phyloP scores from a whole-genome alignment of 2,329 filamentous ascomycete genomes.

The Curvularia verruculosa region DNA sequence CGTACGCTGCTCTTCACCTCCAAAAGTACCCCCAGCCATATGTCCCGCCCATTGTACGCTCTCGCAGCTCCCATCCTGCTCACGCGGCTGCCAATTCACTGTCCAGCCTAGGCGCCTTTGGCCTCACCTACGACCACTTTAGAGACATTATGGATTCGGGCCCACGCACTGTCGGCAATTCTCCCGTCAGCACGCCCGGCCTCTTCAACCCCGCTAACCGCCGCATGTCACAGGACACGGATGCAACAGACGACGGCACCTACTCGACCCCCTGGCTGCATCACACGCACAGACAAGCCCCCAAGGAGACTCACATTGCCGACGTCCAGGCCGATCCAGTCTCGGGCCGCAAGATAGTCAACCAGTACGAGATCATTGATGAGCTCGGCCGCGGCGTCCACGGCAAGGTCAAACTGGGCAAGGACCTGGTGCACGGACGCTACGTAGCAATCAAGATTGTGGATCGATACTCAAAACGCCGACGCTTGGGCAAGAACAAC shows the following conservation, averaged over 20 bases:
- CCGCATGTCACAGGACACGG: conserved; percentile 36
- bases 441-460: conserved; percentile 99
- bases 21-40: conserved; percentile 52
- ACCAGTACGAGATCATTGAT: conserved; percentile 95
- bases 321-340: conserved; percentile 87
- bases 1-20: conserved; percentile 56
- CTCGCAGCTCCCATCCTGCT: conserved; percentile 51
- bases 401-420: conserved; percentile 94
- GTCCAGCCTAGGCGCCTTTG: conserved; percentile 51
- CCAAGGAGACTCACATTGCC: conserved; percentile 78
- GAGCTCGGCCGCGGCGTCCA: conserved; percentile 96
- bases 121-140: conserved; percentile 42
- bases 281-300: conserved; percentile 56
- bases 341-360: conserved; percentile 94
- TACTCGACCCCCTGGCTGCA: conserved; percentile 60
- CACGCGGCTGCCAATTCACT: conserved; percentile 49
- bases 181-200: conserved; percentile 55
- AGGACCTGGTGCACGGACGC: conserved; percentile 75
- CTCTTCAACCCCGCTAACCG: conserved; percentile 52
- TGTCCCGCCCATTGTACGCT: conserved; percentile 48
- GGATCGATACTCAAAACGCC: conserved; percentile 89
- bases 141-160: conserved; percentile 47
- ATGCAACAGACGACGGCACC: conserved; percentile 45
- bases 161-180: conserved; percentile 53
- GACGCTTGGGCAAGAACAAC: conserved; percentile 79